Conservation (phyloP, 176 grass and related monocot species). For the Carex kokanica region DNA sequence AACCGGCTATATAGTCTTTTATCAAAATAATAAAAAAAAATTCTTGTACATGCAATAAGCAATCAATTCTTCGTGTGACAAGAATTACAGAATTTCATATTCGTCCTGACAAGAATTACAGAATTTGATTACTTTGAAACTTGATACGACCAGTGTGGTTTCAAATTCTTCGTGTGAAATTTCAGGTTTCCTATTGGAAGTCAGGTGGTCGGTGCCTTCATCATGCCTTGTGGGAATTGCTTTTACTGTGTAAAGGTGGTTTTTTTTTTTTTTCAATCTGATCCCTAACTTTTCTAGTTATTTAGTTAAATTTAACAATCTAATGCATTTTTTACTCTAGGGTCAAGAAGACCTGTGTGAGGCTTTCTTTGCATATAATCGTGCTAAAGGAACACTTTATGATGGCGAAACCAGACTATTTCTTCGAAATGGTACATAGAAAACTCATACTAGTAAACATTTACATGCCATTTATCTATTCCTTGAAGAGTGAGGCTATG, state of each 20-base stretch:
- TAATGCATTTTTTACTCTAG: slow-evolving; percentile 34
- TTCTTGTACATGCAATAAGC: too few species aligned
- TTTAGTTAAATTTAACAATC: slow-evolving; percentile 2
- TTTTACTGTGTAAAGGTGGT: slow-evolving; percentile 91
- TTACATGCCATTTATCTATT: neutral
- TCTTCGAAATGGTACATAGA: slow-evolving; percentile 63
- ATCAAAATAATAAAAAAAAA: too few species aligned
- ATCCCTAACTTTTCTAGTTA: neutral
- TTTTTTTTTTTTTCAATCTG: neutral
- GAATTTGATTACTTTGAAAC: neutral
- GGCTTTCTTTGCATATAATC: slow-evolving; percentile 88
- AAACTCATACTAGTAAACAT: neutral
- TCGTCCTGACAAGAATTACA: neutral
- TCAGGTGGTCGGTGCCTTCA: slow-evolving; percentile 93
- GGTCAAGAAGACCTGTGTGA: slow-evolving; percentile 98
- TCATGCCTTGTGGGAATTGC: slow-evolving; percentile 99
- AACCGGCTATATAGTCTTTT: too few species aligned
- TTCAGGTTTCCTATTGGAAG: slow-evolving; percentile 87
- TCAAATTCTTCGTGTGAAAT: neutral
- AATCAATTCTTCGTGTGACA: too few species aligned
- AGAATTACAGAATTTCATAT: too few species aligned
- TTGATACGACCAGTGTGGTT: neutral
- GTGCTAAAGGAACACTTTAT: slow-evolving; percentile 92
- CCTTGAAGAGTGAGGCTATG: neutral
- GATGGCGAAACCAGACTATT: slow-evolving; percentile 92